Evolutionary conservation across 495 filamentous ascomycete species (phyloP).

Genomic region (Polyplosphaeria fusca): DNA sequence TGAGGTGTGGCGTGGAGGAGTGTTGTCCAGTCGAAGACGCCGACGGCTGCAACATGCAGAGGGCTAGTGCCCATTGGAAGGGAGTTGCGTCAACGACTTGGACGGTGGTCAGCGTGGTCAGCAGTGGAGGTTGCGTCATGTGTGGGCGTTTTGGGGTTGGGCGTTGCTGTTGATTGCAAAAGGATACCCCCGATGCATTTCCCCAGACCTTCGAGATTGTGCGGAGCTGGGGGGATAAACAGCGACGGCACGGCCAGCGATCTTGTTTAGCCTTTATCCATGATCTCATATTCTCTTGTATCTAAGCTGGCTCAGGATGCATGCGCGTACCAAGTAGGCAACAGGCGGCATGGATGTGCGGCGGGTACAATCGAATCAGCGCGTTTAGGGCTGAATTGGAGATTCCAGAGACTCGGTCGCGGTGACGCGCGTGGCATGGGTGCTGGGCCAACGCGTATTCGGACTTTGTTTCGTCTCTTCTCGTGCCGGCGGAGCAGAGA

Average conservation of each 20-base stretch:
- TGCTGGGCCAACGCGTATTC: background rate
- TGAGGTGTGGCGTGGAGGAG: background rate
- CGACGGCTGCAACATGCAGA: no score
- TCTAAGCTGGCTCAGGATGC: conserved; percentile 3
- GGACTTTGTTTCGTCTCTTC: background rate
- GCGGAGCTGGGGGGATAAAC: background rate
- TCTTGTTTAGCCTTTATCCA: conserved; percentile 15
- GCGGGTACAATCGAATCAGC: conserved; percentile 12
- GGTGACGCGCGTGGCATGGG: conserved; percentile 15
- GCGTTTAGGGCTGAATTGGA: conserved; percentile 7
- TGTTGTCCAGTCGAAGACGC: no score
- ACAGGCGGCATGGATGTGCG: background rate
- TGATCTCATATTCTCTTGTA: background rate
- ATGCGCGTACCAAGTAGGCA: conserved; percentile 14
- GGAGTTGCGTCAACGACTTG: no score
- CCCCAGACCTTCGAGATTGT: background rate
- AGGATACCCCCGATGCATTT: background rate
- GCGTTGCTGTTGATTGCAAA: no score
- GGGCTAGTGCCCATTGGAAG: no score
- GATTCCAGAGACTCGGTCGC: conserved; percentile 11
- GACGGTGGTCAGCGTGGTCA: no score
- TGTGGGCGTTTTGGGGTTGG: no score
- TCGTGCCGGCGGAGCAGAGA: background rate
- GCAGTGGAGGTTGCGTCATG: no score
- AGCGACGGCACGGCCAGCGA: background rate